Conservation (phyloP, 495 filamentous ascomycete species). For the Hyaloscypha finlandica region DNA sequence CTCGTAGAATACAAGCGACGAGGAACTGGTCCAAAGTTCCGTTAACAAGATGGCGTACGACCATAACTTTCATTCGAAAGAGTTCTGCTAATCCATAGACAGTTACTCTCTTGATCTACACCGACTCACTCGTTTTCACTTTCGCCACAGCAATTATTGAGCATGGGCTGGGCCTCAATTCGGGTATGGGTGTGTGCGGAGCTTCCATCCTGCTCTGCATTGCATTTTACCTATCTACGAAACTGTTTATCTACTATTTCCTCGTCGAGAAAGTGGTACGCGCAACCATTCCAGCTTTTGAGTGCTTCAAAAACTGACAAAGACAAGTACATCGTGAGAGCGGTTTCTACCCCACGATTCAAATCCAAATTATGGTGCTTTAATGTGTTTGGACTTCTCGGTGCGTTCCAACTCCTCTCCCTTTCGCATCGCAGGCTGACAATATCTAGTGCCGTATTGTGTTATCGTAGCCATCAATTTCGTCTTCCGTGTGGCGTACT, state of each 20-base stretch:
- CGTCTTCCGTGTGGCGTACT: constrained; percentile 33
- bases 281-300: background rate
- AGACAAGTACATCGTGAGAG: constrained; percentile 48
- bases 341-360: constrained; percentile 41
- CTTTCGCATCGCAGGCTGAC: background rate
- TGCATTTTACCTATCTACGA: constrained; percentile 49
- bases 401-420: constrained; percentile 32
- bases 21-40: constrained; percentile 10
- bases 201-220: constrained; percentile 51
- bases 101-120: constrained; percentile 54
- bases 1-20: constrained; percentile 5
- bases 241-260: constrained; percentile 55
- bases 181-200: constrained; percentile 43
- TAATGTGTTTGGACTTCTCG: constrained; percentile 53
- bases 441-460: constrained; percentile 31
- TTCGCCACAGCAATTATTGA: constrained; percentile 50
- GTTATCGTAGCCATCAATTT: constrained; percentile 49
- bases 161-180: constrained; percentile 48
- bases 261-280: constrained; percentile 55
- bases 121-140: constrained; percentile 52
- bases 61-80: background rate
- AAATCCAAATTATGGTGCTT: constrained; percentile 51
- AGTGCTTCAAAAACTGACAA: constrained; percentile 7
- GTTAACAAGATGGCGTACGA: constrained; percentile 17
- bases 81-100: background rate